These are phyloP conservation scores for Suillus variegatus DNA, from an alignment of 768 basidiomycete species.

Conservation along the genomic window DNA sequence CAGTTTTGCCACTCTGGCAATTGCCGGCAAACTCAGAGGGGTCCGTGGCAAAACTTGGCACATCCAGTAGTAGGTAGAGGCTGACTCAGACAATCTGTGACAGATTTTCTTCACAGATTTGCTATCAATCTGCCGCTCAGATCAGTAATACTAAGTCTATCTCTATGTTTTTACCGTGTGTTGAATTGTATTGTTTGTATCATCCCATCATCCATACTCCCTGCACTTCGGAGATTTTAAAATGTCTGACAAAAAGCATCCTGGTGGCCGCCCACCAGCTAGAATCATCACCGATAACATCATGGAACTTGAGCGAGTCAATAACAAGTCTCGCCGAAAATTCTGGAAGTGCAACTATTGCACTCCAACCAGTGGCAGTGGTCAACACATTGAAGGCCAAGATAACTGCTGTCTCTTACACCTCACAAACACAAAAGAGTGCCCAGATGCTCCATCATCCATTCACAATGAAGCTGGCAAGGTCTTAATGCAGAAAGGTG, in stretches of 20 bases:
- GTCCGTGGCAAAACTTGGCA: background rate
- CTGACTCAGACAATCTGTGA: no score
- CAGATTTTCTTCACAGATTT: no score
- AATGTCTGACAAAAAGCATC: background rate
- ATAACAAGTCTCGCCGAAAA: conserved; percentile 12
- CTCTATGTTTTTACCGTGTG: background rate
- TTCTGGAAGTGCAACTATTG: conserved; percentile 18
- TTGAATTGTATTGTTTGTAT: background rate
- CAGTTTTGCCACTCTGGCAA: background rate
- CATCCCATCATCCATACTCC: no score
- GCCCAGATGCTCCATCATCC: background rate
- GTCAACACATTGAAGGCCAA: conserved; percentile 11
- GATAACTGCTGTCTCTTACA: conserved; percentile 6
- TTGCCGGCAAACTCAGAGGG: background rate
- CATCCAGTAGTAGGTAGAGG: background rate
- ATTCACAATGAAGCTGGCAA: background rate
- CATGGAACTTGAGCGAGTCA: conserved; percentile 1
- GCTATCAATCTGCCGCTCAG: background rate
- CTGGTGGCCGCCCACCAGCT: background rate
- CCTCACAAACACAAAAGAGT: no score
- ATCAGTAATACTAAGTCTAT: background rate
- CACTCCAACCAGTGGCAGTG: background rate
- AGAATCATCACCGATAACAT: conserved; percentile 10
- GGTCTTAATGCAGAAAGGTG: background rate
- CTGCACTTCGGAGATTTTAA: background rate